phyloP scores from a whole-genome alignment of 2,329 filamentous ascomycete genomes.

The Ceratocystis destructans region DNA sequence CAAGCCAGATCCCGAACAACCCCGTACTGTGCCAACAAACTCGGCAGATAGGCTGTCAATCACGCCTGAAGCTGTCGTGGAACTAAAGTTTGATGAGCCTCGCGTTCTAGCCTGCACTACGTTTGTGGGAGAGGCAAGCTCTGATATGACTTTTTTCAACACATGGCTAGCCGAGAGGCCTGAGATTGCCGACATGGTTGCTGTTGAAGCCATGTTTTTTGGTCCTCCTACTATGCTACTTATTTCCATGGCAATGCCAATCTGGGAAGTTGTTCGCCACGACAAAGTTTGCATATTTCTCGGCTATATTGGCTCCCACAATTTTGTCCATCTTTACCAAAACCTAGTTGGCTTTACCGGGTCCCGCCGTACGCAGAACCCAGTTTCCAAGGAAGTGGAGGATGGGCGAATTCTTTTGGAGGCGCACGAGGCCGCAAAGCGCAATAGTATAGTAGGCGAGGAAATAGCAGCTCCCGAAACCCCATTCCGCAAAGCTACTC shows the following conservation, averaged over 20 bases:
- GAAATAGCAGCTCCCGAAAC: slow-evolving; percentile 12
- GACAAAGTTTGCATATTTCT: slow-evolving; percentile 54
- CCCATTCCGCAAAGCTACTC: slow-evolving; percentile 4
- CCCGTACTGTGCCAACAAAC: background rate
- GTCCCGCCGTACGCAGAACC: slow-evolving; percentile 19
- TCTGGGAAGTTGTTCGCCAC: slow-evolving; percentile 52
- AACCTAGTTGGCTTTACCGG: slow-evolving; percentile 34
- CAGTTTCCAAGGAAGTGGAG: slow-evolving; percentile 40
- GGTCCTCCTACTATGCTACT: slow-evolving; percentile 52
- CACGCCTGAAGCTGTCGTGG: slow-evolving; percentile 36
- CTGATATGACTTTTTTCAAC: slow-evolving; percentile 52
- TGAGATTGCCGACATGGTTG: slow-evolving; percentile 42
- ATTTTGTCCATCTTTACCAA: slow-evolving; percentile 52
- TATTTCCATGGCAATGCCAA: slow-evolving; percentile 49
- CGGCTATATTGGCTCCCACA: slow-evolving; percentile 52
- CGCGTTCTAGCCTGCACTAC: slow-evolving; percentile 54
- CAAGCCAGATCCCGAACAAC: slow-evolving; percentile 17
- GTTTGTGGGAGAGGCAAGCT: slow-evolving; percentile 50
- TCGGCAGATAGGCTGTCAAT: slow-evolving; percentile 29
- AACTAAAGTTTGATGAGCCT: slow-evolving; percentile 47
- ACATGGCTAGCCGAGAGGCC: slow-evolving; percentile 51
- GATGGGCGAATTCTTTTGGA: slow-evolving; percentile 44
- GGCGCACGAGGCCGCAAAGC: slow-evolving; percentile 33
- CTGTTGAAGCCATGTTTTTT: slow-evolving; percentile 53
- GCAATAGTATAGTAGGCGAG: slow-evolving; percentile 12